These are phyloP conservation scores for Zalerion maritima DNA, from an alignment of 495 filamentous ascomycete species.

Conservation along the genomic window DNA sequence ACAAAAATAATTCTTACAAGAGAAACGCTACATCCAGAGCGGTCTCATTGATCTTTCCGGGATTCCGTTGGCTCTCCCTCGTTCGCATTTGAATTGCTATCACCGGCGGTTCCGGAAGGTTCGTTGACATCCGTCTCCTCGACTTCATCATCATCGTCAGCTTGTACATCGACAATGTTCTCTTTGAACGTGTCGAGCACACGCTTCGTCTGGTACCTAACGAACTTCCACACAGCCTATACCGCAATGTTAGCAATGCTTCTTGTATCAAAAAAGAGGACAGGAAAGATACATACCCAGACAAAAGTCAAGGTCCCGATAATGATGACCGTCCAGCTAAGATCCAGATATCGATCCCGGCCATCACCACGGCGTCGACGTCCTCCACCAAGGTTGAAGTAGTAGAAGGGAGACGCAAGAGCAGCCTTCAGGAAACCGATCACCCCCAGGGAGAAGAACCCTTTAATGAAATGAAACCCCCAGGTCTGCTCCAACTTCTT, in stretches of 20 bases:
- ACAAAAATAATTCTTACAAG: too few species aligned
- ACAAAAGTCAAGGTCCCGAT: slow-evolving; percentile 74
- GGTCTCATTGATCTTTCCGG: too few species aligned
- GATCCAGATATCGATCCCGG: slow-evolving; percentile 53
- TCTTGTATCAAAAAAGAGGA: slow-evolving; percentile 4
- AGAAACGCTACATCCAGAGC: too few species aligned
- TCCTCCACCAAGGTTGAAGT: slow-evolving; percentile 46
- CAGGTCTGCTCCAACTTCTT: slow-evolving; percentile 43
- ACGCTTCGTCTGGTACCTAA: slow-evolving; percentile 52
- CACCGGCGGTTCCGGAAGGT: slow-evolving; percentile 5
- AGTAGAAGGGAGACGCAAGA: slow-evolving; percentile 59
- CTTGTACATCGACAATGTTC: slow-evolving; percentile 66
- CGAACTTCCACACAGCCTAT: slow-evolving; percentile 67
- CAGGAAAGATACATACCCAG: slow-evolving; percentile 41
- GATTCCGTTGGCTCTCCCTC: slow-evolving; percentile 8
- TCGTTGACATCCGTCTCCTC: slow-evolving; percentile 27
- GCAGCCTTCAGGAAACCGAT: slow-evolving; percentile 75
- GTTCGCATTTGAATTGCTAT: slow-evolving; percentile 9
- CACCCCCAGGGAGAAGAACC: slow-evolving; percentile 68
- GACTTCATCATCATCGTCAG: slow-evolving; percentile 57
- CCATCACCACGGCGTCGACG: slow-evolving; percentile 45
- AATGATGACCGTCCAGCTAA: slow-evolving; percentile 64
- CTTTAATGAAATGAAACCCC: slow-evolving; percentile 76
- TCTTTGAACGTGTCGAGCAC: slow-evolving; percentile 63
- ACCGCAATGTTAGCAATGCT: slow-evolving; percentile 11